Evolutionary conservation across 1,284 basidiomycete species (phyloP), one percentile per base, ranked within the genome.

Genomic region (Ustilago nuda): DNA sequence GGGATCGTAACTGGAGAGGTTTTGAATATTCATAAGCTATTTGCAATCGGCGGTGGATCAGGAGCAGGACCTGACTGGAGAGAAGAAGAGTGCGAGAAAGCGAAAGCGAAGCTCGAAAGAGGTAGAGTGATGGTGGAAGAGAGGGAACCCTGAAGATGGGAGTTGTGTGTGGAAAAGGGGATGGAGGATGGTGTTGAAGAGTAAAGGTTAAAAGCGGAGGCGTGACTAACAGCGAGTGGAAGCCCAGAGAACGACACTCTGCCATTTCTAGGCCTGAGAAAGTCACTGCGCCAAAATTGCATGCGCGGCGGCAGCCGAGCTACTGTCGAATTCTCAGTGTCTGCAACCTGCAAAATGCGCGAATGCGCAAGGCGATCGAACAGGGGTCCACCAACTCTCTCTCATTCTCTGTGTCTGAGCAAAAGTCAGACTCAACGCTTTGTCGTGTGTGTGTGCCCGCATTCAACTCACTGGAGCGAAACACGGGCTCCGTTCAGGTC

Each of bases 1-100:
- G 72, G 84, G 84, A 79, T 85, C 84, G 83, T 85, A 85, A 76
- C 80, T 82, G 67, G 81, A 75, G 65, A 85, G 77, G 82, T 85
- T 85, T 79, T 84, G 82, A 78, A 85, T 81, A 81, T 81, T 85
- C 84, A 85, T 85, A 85, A 79, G 78, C 66, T 76, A 61, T 46
- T 64, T 63, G 73, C 72, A 36, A 61, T 67, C 30, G 60, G 45
- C 61, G 68, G 73, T 70, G 73, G 27, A 76, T 76, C 73, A 76
- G 73, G 73, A 76, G 64, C 68, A 76, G 73, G 68, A 76, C 73
- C 73, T 76, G 73, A 75, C 33, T 35, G 45, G 43, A 33, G 52
- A 41, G 46, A 46, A 27, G 46, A 56, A 45, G n/a, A 8, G 41
- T 19, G n/a, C n/a, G n/a, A 45, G 13, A 45, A 45, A 19, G 43